Base-by-base conservation (phyloP, 2,329 filamentous ascomycete species). In the Rhynchosporium agropyri region DNA sequence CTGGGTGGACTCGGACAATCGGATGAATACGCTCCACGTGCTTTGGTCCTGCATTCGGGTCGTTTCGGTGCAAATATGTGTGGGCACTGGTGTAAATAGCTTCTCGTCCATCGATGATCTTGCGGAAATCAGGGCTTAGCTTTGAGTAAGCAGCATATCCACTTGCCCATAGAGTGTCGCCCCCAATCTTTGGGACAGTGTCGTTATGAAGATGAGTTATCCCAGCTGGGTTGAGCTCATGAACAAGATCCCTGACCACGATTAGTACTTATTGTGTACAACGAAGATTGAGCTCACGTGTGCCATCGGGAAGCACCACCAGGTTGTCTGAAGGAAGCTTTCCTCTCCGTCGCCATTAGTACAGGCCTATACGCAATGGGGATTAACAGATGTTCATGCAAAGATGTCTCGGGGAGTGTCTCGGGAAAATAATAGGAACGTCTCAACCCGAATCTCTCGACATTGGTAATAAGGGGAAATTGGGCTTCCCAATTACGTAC, bases 71-170 rank as follows among this genome's bases (percentile, higher is more conserved):
- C 0, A 91, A 79, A 69, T 91, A 91, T 0, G 81, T 76, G 70
- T 91, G 88, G 0, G 88, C 85, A 4, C 85, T 89, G 7, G 79
- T 77, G 70, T 89, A 90, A 1, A 91, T 82, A 26, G 87, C 89
- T 4, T 81, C 75, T 63, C 80, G 82, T 5, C 88, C 88, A 69
- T 91, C 88, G 64, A 91, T 88, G 58, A 91, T 84, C 72, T 83
- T 83, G 46, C 88, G 86, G 76, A 91, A 91, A 2, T 78, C 83
- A 0, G 88, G 89, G 1, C 85, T 89, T 0, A 91, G 80, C 75
- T 91, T 91, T 74, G 90, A 87, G 68, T 91, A 91, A 0, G 88
- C 88, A 0, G 84, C 78, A 71, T 91, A 91, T 1, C 88, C 87
- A 63, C 82, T 86, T 0, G 88, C 86, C 88, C 89, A 91, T 0